Percentiles rank a stretch among this genome's conserved stretches.
These are phyloP conservation scores for Ustilago lituana DNA, from an alignment of 1,284 basidiomycete species.

Conservation along the genomic window DNA sequence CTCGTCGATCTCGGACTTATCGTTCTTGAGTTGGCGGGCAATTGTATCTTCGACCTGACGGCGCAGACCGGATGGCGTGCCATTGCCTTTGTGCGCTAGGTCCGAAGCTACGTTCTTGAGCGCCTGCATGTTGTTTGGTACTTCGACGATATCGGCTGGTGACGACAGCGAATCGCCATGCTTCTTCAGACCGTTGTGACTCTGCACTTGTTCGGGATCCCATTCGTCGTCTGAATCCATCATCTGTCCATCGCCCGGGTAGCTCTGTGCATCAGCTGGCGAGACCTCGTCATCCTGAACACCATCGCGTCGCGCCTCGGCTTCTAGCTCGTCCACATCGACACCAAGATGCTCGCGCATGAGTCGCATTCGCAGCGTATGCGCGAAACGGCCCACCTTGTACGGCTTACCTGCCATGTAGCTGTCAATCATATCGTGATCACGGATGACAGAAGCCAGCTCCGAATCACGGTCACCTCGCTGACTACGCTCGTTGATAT, in stretches of 20 bases:
- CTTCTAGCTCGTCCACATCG: conserved; percentile 86
- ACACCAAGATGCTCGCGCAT: conserved; percentile 97
- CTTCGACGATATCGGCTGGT: conserved; percentile 23
- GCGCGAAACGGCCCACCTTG: conserved; percentile 95
- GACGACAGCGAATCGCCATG: conserved; percentile 5
- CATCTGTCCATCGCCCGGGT: conserved; percentile 14
- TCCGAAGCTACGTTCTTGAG: conserved; percentile 17
- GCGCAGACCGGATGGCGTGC: conserved; percentile 21
- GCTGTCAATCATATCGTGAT: conserved; percentile 92
- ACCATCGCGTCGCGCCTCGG: conserved; percentile 33
- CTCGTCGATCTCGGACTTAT: conserved; percentile 14
- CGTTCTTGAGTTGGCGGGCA: conserved; percentile 49
- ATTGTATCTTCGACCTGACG: too few species aligned
- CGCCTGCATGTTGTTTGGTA: conserved; percentile 15
- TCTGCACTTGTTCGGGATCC: conserved; percentile 83
- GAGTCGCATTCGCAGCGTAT: conserved; percentile 87
- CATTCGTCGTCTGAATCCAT: conserved; percentile 69
- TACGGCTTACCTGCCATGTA: conserved; percentile 94
- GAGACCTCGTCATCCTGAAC: conserved; percentile 14
- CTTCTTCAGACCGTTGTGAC: conserved; percentile 45
- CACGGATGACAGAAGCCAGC: conserved; percentile 87
- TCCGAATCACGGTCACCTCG: conserved; percentile 97
- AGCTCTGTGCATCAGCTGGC: conserved; percentile 3
- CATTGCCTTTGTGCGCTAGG: conserved; percentile 14
- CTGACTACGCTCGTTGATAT: conserved; percentile 97